phyloP scores from a whole-genome alignment of 2,329 filamentous ascomycete species.

The Coniosporium tulheliwenetii region DNA sequence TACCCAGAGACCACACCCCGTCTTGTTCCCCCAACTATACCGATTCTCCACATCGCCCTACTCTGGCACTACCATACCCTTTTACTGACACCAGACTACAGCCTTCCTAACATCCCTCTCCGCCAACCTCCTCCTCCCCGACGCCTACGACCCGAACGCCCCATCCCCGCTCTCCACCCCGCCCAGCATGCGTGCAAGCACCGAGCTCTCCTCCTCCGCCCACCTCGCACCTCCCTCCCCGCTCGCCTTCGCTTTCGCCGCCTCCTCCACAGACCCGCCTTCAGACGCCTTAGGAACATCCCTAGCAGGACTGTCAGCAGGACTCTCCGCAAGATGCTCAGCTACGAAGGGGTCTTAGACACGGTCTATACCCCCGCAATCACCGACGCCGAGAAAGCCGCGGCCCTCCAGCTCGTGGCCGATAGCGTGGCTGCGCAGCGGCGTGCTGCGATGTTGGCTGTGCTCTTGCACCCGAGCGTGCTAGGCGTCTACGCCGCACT shows the following conservation, averaged over 20 bases:
- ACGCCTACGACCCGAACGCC: conserved; percentile 26
- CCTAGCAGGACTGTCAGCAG: conserved; percentile 39
- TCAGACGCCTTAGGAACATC: conserved; percentile 29
- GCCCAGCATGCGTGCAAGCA: conserved; percentile 33
- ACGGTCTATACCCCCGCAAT: conserved; percentile 36
- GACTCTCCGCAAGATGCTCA: too few relatives aligned
- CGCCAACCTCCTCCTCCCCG: conserved; percentile 57
- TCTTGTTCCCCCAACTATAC: too few relatives aligned
- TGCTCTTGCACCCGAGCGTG: conserved; percentile 46
- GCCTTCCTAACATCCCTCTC: conserved; percentile 73
- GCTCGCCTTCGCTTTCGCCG: conserved; percentile 20
- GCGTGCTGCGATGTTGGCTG: conserved; percentile 44
- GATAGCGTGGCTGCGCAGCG: conserved; percentile 75
- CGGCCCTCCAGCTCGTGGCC: conserved; percentile 57
- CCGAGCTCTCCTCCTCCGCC: conserved; percentile 18
- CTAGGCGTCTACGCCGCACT: conserved; percentile 20
- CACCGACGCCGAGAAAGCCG: conserved; percentile 43
- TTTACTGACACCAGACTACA: conserved; percentile 18
- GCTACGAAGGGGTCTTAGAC: not conserved
- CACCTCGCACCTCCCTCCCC: conserved; percentile 31
- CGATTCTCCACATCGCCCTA: too few relatives aligned
- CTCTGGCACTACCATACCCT: too few relatives aligned
- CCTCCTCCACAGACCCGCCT: conserved; percentile 10
- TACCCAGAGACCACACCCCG: too few relatives aligned
- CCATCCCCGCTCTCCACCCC: conserved; percentile 50